phyloP scores from a whole-genome alignment of 768 basidiomycete genomes.

The Dentipellis fragilis region DNA sequence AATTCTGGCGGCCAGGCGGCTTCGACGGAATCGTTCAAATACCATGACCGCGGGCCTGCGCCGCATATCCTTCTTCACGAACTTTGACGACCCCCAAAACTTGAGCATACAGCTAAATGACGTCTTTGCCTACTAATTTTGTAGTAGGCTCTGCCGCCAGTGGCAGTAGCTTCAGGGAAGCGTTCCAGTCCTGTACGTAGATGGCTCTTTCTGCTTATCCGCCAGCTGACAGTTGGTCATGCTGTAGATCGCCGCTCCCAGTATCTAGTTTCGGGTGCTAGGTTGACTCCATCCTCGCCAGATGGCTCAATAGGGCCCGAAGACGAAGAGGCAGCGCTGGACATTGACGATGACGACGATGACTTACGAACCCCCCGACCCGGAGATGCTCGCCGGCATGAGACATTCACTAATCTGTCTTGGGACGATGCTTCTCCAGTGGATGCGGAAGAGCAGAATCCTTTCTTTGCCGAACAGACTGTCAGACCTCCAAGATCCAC shows the following conservation, averaged over 20 bases:
- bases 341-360: conserved; percentile 2
- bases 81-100: no score
- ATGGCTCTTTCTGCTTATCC: no score
- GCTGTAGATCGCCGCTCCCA: conserved; percentile 12
- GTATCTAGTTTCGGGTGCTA: conserved; percentile 1
- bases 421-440: conserved; percentile 4
- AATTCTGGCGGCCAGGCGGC: no score
- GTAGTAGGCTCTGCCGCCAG: conserved; percentile 8
- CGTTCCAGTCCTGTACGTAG: conserved; percentile 7
- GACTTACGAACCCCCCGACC: not conserved
- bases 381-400: not conserved
- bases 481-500: not conserved
- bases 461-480: not conserved
- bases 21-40: no score
- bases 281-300: conserved; percentile 1
- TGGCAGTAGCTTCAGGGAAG: conserved; percentile 9
- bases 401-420: not conserved
- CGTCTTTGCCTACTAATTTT: not conserved
- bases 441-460: not conserved
- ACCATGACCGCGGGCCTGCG: no score
- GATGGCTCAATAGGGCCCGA: not conserved
- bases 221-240: no score
- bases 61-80: no score
- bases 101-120: not conserved
- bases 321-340: not conserved